A percentile compares a stretch with the other conserved stretches of the same genome.
Evolutionary conservation across 495 filamentous ascomycete species (phyloP).

Genomic region (Hyaloscypha finlandica): DNA sequence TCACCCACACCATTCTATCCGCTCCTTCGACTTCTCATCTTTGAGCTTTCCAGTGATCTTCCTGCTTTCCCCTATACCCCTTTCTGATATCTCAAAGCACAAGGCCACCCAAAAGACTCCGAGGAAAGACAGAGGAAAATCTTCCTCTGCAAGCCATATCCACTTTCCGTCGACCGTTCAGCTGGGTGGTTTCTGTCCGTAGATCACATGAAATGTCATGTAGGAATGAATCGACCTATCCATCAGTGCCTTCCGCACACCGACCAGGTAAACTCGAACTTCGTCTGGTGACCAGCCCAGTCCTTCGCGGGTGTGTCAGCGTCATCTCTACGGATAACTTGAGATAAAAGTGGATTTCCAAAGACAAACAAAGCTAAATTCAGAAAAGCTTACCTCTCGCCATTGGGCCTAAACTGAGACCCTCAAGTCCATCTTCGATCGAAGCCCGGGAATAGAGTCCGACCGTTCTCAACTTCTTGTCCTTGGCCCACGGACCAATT

Average conservation of each 20-base stretch:
- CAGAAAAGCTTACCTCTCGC: constrained; percentile 30
- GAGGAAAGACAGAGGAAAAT: too few relatives aligned
- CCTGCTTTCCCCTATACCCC: too few relatives aligned
- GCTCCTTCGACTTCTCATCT: too few relatives aligned
- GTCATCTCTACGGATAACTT: too few relatives aligned
- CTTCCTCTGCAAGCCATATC: too few relatives aligned
- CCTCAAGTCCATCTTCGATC: constrained; percentile 43
- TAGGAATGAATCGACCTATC: constrained; percentile 26
- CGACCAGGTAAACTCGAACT: constrained; percentile 17
- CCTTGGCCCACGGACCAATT: constrained; percentile 53
- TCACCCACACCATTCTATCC: too few relatives aligned
- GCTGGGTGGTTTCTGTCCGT: background rate
- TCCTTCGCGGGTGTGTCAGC: constrained; percentile 11
- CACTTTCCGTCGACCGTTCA: too few relatives aligned
- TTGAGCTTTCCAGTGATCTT: too few relatives aligned
- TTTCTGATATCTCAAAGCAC: too few relatives aligned
- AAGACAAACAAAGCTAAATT: too few relatives aligned
- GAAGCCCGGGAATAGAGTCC: constrained; percentile 34
- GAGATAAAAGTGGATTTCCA: too few relatives aligned
- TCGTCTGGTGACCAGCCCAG: constrained; percentile 43
- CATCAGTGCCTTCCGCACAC: constrained; percentile 28
- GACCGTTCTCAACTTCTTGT: constrained; percentile 44
- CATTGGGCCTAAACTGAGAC: constrained; percentile 47
- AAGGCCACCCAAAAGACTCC: too few relatives aligned
- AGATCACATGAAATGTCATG: constrained; percentile 9